Base-by-base conservation (phyloP, 352 stramenopile genomes). In the Phytophthora fragariae region DNA sequence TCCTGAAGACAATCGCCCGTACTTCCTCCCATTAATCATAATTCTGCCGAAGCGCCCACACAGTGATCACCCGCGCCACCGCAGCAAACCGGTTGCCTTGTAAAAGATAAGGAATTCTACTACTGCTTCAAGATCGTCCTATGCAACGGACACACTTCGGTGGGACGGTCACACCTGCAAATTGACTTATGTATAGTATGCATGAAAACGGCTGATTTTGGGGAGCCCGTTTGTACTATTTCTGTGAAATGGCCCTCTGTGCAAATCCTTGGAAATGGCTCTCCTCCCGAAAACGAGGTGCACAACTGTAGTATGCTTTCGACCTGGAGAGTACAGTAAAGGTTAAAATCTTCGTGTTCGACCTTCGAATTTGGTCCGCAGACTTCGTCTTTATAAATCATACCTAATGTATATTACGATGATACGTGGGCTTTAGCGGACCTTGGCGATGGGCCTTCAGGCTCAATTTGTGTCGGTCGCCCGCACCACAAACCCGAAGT, bases 31-130 rank as follows among this genome's bases (percentile, higher is more conserved):
- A 69, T 9, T 29, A 15, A 10, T 15, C 27, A 3, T 62, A 5
- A 0, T 53, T 62, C 55, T 47, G 9, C 7, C 35, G 61, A 4
- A 69, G 41, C 9, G 62, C 52, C 47, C 50, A 50, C 21, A 58
- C 35, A 5, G 33, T 39, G 10, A 59, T 53, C 12, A 66, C 21
- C 14, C 60, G 60, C 21, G 21, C 19, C 9, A 62, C 62, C 8
- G 27, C 62, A 6, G 27, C 27, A 27, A 56, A 68, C 11, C 24
- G 39, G 54, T 44, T 60, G 2, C 11, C 15, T 21, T 68, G 33
- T 7, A 68, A 39, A 19, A 60, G 19, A 47, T 56, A 56, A 14
- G 62, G 62, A 33, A 15, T 29, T 15, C 35, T 15, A 5, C 9
- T 44, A 44, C 10, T 44, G 10, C 35, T 44, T 44, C 10, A 44